Evolutionary conservation across 257 asterid species (phyloP).

Genomic region (Verbena officinalis): DNA sequence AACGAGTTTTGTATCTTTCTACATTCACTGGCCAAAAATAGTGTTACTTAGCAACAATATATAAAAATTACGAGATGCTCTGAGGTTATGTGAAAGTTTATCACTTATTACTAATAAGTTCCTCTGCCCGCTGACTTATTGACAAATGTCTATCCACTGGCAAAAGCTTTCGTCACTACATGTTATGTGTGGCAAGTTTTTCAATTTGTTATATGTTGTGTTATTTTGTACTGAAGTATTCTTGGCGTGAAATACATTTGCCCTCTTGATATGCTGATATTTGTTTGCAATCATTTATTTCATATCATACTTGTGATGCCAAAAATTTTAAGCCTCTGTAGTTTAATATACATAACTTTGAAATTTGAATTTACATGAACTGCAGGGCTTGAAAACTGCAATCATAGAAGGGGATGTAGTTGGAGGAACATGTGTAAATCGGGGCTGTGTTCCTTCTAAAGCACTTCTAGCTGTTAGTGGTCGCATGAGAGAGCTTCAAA

Average conservation of each 20-base stretch:
- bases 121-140: neutral
- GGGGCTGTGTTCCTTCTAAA: constrained; percentile 93
- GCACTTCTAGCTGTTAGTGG: constrained; percentile 94
- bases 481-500: constrained; percentile 89
- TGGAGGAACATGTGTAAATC: constrained; percentile 91
- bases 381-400: constrained; percentile 90
- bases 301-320: constrained; percentile 11
- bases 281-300: constrained; percentile 5
- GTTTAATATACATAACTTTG: constrained; percentile 19
- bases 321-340: constrained; percentile 13
- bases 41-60: neutral
- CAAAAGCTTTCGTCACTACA: neutral
- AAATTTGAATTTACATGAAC: constrained; percentile 13
- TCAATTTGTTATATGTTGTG: constrained; percentile 9
- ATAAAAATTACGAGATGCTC: neutral
- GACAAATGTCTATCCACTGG: neutral
- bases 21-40: neutral
- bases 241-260: neutral
- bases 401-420: constrained; percentile 85
- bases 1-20: constrained; percentile 8
- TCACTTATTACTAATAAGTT: neutral
- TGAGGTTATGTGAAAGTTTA: neutral
- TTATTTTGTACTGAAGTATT: neutral
- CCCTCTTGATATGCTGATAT: constrained; percentile 9
- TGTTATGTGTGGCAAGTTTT: neutral